A percentile compares a stretch with the other conserved stretches of the same genome.
Conservation (phyloP, 2,329 filamentous ascomycete genomes). For the Knufia fluminis region DNA sequence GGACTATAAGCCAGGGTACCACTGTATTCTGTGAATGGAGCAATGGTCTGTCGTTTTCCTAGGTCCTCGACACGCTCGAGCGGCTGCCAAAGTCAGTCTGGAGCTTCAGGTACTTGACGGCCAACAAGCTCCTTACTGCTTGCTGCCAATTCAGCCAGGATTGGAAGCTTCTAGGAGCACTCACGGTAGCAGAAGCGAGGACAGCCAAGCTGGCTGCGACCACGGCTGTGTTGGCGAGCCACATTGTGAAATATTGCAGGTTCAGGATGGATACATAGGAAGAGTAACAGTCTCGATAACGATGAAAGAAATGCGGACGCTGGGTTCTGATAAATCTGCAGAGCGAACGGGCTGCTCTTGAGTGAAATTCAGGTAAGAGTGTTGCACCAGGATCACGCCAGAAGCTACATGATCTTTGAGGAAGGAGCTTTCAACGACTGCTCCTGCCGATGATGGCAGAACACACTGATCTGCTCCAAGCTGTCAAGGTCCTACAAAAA, state of each 20-base stretch:
- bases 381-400: not conserved
- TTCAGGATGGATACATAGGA: too few species aligned
- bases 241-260: not conserved
- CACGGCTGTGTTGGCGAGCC: slow-evolving; percentile 3
- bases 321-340: too few species aligned
- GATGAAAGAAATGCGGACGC: not conserved
- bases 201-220: slow-evolving; percentile 3
- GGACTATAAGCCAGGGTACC: slow-evolving; percentile 34
- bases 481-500: not conserved
- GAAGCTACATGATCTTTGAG: not conserved
- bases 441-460: too few species aligned
- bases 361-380: too few species aligned
- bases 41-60: slow-evolving; percentile 7
- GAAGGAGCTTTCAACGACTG: not conserved
- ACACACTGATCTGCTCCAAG: slow-evolving; percentile 1
- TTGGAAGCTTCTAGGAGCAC: not conserved
- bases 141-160: not conserved
- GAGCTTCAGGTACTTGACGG: not conserved
- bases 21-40: slow-evolving; percentile 4
- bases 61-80: not conserved
- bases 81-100: slow-evolving; percentile 1
- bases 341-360: too few species aligned
- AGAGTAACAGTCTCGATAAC: too few species aligned
- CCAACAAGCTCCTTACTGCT: not conserved
- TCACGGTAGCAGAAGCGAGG: slow-evolving; percentile 5